phyloP scores from a whole-genome alignment of 2,329 filamentous ascomycete genomes.

The Acrocalymma vagum region DNA sequence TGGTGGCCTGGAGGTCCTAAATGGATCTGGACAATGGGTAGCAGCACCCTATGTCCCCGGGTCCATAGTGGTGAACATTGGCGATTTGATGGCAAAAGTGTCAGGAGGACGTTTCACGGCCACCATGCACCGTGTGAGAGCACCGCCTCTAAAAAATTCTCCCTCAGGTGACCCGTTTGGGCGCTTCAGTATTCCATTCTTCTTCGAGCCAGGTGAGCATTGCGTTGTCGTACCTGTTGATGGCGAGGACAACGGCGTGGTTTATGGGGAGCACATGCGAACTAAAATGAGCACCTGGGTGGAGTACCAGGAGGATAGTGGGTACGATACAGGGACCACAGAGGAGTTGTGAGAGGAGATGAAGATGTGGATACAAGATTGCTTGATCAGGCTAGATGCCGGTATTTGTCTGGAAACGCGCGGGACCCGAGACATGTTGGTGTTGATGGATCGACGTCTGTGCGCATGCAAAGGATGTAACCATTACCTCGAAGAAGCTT shows the following conservation, averaged over 20 bases:
- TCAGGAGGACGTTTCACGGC: conserved; percentile 55
- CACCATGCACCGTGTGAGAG: conserved; percentile 55
- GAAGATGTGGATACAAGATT: background rate
- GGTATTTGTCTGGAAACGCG: too few relatives aligned
- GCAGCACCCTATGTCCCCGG: conserved; percentile 51
- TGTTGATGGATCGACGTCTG: too few relatives aligned
- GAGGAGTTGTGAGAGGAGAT: conserved; percentile 11
- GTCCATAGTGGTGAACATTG: conserved; percentile 56
- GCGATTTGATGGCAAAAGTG: conserved; percentile 53
- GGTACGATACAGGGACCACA: conserved; percentile 22
- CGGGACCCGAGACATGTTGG: too few relatives aligned
- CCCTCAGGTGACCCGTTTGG: conserved; percentile 27
- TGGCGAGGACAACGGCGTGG: conserved; percentile 35
- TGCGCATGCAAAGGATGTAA: too few relatives aligned
- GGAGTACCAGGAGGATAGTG: conserved; percentile 50
- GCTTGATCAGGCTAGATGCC: too few relatives aligned
- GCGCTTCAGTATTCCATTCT: conserved; percentile 57
- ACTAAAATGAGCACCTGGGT: conserved; percentile 56
- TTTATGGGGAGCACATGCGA: conserved; percentile 54
- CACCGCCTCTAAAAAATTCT: conserved; percentile 22
- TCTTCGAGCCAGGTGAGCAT: conserved; percentile 56
- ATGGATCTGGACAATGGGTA: conserved; percentile 53
- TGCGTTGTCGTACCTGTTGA: conserved; percentile 51
- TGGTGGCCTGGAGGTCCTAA: conserved; percentile 57
- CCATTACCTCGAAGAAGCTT: too few relatives aligned